Base-by-base conservation (phyloP, 2,329 filamentous ascomycete genomes). In the Penicillium olsonii region DNA sequence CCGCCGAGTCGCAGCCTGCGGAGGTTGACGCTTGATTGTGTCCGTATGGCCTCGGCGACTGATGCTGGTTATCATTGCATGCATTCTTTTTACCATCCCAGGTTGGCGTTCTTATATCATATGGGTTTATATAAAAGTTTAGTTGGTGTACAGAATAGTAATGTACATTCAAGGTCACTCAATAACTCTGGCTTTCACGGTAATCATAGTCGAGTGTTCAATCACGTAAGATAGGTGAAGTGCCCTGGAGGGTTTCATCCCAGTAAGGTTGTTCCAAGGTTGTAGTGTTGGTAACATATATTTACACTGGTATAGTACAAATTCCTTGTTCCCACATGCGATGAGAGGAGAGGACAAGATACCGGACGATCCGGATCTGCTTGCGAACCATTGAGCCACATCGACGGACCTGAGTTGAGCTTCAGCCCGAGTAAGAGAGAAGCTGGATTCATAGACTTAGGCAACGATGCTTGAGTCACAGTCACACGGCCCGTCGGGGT, bases 71-170 rank as follows among this genome's bases (percentile, higher is more conserved):
- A 48, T 35, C 44, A 47, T 50, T 50, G 45, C 45, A 48, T 50
- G 45, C 50, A 50, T 58, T 52, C 33, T 43, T 39, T 26, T 26
- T 44, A 44, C 44, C 46, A 38, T 42, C 53, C 50, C 45, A 56
- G 47, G 56, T 59, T 59, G 67, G 67, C 67, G 67, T 69, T 68
- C 29, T n/a, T 37, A 45, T 24, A 45, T 45, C 45, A 65, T 49
- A 54, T 57, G 55, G 59, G 45, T 48, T 54, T 57, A 53, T 58
- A 51, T 43, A 61, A 64, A 62, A 60, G 54, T 56, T 57, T 24
- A 50, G 45, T 48, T 40, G 37, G 29, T 52, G 45, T 52, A 45
- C 19, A 48, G 15, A 45, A 35, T 49, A 45, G 39, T 45, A 55
- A 46, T 57, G 56, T 60, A 57, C 52, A 59, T 57, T 43, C 26